Conservation (phyloP, 139 green algal species). For the Choricystis sp. region DNA sequence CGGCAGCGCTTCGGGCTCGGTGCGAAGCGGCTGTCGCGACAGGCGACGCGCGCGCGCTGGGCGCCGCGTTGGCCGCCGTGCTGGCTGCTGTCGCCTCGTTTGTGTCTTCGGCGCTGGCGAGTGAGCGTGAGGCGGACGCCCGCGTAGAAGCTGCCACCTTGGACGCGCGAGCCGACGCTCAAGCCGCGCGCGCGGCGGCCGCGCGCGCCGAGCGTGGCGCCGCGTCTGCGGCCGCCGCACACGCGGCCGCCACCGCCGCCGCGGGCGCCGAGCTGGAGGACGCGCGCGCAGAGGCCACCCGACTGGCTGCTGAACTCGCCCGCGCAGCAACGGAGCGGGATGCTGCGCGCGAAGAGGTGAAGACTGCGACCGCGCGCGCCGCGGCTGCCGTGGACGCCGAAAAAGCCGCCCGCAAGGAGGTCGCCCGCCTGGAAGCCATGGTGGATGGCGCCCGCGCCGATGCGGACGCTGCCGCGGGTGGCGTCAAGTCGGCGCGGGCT, state of each 20-base stretch:
- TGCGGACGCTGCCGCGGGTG: conserved; percentile 1
- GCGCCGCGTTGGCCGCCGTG: background rate
- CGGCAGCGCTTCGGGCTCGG: too few species aligned
- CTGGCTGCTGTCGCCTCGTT: background rate
- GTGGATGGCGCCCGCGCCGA: conserved; percentile 9
- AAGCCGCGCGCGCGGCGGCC: background rate
- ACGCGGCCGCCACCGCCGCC: conserved; percentile 11
- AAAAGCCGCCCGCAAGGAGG: conserved; percentile 35
- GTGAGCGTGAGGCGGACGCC: background rate
- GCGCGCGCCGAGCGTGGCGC: background rate
- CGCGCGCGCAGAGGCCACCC: conserved; percentile 26
- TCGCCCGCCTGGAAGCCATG: conserved; percentile 20
- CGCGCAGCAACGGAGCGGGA: conserved; percentile 45
- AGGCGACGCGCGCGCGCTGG: background rate
- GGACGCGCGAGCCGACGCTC: background rate
- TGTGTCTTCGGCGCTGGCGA: too few species aligned
- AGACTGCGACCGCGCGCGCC: conserved; percentile 14
- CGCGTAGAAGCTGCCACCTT: background rate
- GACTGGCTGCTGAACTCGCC: conserved; percentile 47
- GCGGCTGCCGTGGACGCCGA: conserved; percentile 32
- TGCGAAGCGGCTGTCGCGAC: too few species aligned
- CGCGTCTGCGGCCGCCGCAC: conserved; percentile 3
- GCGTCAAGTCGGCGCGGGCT: conserved; percentile 8
- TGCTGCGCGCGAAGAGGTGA: conserved; percentile 34
- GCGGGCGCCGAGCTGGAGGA: conserved; percentile 50